Conservation (phyloP, 345 rosid species). For the Gossypium rotundifolium region DNA sequence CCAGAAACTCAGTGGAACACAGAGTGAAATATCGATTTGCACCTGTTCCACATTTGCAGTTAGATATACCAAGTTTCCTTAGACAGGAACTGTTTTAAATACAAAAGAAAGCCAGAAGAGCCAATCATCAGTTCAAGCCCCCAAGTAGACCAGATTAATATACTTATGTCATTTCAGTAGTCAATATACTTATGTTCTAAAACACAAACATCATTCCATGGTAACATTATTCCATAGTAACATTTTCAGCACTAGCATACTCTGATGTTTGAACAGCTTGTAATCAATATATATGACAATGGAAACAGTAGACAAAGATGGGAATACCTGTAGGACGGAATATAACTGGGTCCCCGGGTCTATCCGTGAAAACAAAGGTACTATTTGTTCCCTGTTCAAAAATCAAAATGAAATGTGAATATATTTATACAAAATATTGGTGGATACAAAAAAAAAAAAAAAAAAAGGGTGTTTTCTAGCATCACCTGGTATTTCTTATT, state of each 20-base stretch:
- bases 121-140: background rate
- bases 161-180: background rate
- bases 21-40: slow-evolving; percentile 90
- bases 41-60: slow-evolving; percentile 44
- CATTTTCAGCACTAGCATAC: background rate
- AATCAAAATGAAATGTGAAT: slow-evolving; percentile 18
- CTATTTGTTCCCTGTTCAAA: slow-evolving; percentile 73
- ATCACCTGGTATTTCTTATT: slow-evolving; percentile 83
- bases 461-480: background rate
- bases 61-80: slow-evolving; percentile 5
- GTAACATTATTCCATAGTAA: background rate
- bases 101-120: background rate
- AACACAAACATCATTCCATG: background rate
- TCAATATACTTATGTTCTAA: background rate
- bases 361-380: slow-evolving; percentile 82
- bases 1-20: slow-evolving; percentile 73
- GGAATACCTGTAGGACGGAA: slow-evolving; percentile 76
- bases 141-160: background rate
- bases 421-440: background rate
- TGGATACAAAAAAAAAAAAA: background rate
- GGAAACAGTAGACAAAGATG: background rate
- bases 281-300: background rate
- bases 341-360: slow-evolving; percentile 58
- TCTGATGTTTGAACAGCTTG: background rate
- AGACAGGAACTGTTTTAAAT: background rate